These are phyloP conservation scores for Salicornia ramosissima DNA, from an alignment of 148 eudicot species.

Conservation along the genomic window DNA sequence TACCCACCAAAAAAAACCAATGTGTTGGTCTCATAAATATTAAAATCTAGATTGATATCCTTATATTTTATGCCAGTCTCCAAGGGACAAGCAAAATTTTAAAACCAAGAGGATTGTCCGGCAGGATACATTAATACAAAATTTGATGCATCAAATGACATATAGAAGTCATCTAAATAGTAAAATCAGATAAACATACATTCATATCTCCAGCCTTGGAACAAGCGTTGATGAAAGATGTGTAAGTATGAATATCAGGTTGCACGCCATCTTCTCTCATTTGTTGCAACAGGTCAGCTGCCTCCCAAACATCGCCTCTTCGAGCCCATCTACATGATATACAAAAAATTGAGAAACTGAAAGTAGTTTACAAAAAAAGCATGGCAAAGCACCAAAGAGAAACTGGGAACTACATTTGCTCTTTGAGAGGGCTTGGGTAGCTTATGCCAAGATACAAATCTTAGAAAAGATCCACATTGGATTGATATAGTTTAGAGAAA, in stretches of 20 bases:
- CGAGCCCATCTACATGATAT: slow-evolving; percentile 82
- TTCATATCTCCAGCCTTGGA: slow-evolving; percentile 99
- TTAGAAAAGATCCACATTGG: no score
- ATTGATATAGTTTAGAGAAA: no score
- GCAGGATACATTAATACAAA: background rate
- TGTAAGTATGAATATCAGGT: slow-evolving; percentile 93
- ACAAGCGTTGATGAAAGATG: slow-evolving; percentile 91
- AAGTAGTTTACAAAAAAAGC: background rate
- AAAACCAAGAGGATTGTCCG: background rate
- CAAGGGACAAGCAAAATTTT: background rate
- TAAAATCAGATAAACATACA: slow-evolving; percentile 39
- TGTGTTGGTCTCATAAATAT: background rate
- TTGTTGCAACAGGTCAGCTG: slow-evolving; percentile 92
- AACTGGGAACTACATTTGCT: background rate
- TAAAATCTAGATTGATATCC: background rate
- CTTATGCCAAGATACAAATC: no score
- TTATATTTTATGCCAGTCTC: background rate
- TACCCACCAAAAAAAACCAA: background rate
- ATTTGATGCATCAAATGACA: background rate
- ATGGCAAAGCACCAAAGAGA: background rate
- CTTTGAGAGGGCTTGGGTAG: background rate
- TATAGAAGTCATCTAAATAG: slow-evolving; percentile 2
- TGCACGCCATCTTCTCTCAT: slow-evolving; percentile 85
- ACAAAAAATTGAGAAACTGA: background rate
- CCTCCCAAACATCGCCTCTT: slow-evolving; percentile 99